These are phyloP conservation scores for Coemansia biformis DNA, from an alignment of 192 early-diverging fungal species.

Conservation along the genomic window DNA sequence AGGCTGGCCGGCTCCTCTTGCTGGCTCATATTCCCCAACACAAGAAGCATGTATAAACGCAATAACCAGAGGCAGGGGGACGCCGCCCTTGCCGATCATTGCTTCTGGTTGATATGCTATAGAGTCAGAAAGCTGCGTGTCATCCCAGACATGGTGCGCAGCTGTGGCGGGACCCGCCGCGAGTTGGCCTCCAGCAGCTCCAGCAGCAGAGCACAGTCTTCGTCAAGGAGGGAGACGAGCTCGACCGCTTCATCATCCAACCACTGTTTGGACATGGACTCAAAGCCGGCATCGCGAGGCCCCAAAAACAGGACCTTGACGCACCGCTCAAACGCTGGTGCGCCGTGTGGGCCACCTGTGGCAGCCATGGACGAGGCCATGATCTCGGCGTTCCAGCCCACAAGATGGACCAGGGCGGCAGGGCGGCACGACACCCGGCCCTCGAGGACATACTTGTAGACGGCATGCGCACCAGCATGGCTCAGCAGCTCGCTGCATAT, in stretches of 20 bases:
- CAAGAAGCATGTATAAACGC: no score
- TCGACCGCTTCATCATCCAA: conserved; percentile 26
- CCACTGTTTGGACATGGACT: conserved; percentile 19
- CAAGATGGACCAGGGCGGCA: conserved; percentile 26
- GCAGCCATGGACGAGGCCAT: conserved; percentile 1
- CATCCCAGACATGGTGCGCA: conserved; percentile 36
- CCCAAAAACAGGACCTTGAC: conserved; percentile 31
- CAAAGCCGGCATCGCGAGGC: conserved; percentile 8
- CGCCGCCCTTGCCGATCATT: not conserved
- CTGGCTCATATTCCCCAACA: no score
- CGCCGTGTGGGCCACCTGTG: not conserved
- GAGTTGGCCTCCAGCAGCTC: conserved; percentile 16
- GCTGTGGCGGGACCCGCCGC: conserved; percentile 19
- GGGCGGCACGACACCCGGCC: conserved; percentile 32
- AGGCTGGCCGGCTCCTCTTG: no score
- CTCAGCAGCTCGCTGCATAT: conserved; percentile 36
- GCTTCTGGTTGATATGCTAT: not conserved
- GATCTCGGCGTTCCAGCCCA: conserved; percentile 46
- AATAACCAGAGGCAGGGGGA: not conserved
- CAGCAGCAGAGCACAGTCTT: conserved; percentile 21
- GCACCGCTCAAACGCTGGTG: conserved; percentile 10
- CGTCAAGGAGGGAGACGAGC: conserved; percentile 30
- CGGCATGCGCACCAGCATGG: conserved; percentile 43
- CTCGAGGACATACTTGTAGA: conserved; percentile 46
- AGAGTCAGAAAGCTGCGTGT: conserved; percentile 32